Percentiles rank a stretch among this genome's conserved stretches.
Evolutionary conservation across 2,329 filamentous ascomycete genomes (phyloP).

Genomic region (Colletotrichum chlorophyti): DNA sequence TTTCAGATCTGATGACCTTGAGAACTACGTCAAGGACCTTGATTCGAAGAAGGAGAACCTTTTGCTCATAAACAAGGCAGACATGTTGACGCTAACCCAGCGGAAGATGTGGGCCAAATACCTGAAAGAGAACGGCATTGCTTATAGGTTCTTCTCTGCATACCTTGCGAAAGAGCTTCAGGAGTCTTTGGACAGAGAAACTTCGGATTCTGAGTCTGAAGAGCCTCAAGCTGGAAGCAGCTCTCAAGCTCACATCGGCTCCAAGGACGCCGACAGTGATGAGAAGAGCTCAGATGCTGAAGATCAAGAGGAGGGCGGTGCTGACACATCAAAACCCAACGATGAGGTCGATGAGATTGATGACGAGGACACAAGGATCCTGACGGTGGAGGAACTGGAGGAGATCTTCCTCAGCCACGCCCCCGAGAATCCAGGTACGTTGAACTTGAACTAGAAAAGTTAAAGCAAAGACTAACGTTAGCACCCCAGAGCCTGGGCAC

Average conservation of each 20-base stretch:
- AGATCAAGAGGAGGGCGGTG: constrained; percentile 43
- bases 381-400: constrained; percentile 93
- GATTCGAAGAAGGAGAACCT: constrained; percentile 88
- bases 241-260: neutral
- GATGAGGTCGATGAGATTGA: constrained; percentile 45
- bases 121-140: constrained; percentile 80
- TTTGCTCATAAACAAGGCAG: constrained; percentile 95
- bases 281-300: constrained; percentile 38
- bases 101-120: constrained; percentile 85
- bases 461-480: constrained; percentile 18
- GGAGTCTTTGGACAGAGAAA: constrained; percentile 66
- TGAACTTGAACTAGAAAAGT: neutral
- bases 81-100: constrained; percentile 95
- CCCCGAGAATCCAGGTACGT: constrained; percentile 58
- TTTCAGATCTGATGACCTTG: constrained; percentile 93
- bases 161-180: constrained; percentile 88
- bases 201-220: constrained; percentile 42
- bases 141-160: constrained; percentile 96
- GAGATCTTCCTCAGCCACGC: constrained; percentile 81
- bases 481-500: constrained; percentile 48
- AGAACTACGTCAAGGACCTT: constrained; percentile 92
- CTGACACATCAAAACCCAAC: constrained; percentile 39
- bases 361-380: constrained; percentile 75
- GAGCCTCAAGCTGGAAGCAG: constrained; percentile 35
- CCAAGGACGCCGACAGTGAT: constrained; percentile 41